phyloP scores from a whole-genome alignment of 345 rosid genomes.

The Kernera saxatilis region DNA sequence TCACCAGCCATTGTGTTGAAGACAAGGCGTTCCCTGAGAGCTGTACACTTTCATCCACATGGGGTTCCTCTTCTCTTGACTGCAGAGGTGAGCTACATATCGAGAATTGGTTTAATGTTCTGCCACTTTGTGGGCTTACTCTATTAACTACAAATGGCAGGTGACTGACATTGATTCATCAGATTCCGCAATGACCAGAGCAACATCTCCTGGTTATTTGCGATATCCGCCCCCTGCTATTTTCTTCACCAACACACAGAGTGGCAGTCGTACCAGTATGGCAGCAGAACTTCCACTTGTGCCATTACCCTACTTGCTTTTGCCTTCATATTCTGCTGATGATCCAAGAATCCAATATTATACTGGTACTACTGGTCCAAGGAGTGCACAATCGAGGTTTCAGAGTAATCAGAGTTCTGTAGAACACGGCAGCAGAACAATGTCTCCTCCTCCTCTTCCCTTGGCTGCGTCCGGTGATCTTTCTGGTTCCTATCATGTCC shows the following conservation, averaged over 20 bases:
- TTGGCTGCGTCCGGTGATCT: constrained; percentile 41
- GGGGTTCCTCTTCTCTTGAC: constrained; percentile 78
- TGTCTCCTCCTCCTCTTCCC: constrained; percentile 35
- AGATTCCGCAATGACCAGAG: constrained; percentile 66
- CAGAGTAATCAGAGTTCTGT: constrained; percentile 36
- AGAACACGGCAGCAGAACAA: constrained; percentile 32
- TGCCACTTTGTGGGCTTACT: constrained; percentile 38
- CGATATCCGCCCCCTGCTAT: constrained; percentile 73
- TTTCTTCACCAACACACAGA: constrained; percentile 50
- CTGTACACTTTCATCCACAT: constrained; percentile 83
- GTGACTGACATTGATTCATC: constrained; percentile 85
- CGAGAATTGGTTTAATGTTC: constrained; percentile 19
- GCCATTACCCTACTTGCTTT: constrained; percentile 45
- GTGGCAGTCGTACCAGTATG: constrained; percentile 41
- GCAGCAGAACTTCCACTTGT: constrained; percentile 51
- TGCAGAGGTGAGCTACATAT: constrained; percentile 59
- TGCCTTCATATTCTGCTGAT: constrained; percentile 48
- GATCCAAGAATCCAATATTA: constrained; percentile 42
- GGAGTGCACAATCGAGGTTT: constrained; percentile 35
- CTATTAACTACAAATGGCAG: constrained; percentile 57
- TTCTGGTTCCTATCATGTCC: constrained; percentile 32
- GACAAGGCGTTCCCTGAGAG: constrained; percentile 77
- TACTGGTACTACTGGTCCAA: constrained; percentile 36
- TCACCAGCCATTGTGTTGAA: constrained; percentile 60
- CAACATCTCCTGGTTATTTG: constrained; percentile 66